phyloP scores from a whole-genome alignment of 768 basidiomycete species.

The Mycena alexandri region DNA sequence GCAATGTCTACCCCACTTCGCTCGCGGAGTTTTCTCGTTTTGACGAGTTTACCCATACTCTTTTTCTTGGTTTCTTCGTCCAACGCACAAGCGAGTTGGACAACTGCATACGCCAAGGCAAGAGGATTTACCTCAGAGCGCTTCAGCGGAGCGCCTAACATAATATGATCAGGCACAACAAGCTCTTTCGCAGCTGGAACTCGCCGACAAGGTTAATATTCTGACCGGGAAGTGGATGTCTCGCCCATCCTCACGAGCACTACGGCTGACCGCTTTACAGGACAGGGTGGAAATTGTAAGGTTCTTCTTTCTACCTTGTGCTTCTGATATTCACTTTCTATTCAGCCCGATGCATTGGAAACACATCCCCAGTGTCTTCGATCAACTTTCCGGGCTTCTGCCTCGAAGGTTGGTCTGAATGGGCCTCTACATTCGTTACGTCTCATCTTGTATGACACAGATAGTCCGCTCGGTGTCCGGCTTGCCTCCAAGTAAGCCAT shows the following conservation, averaged over 20 bases:
- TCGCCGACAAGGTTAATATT: slow-evolving; percentile 31
- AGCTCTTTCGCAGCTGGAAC: slow-evolving; percentile 13
- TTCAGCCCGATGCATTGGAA: slow-evolving; percentile 44
- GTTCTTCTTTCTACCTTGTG: neutral
- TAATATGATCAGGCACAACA: slow-evolving; percentile 8
- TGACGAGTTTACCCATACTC: neutral
- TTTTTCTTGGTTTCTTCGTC: slow-evolving; percentile 1
- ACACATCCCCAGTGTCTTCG: slow-evolving; percentile 43
- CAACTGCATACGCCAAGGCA: slow-evolving; percentile 51
- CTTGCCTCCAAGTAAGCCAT: slow-evolving; percentile 37
- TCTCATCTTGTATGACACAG: neutral
- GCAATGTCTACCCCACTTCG: neutral
- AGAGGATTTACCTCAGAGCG: neutral
- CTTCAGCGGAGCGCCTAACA: neutral
- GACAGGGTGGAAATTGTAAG: slow-evolving; percentile 21
- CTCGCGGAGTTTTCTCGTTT: no score
- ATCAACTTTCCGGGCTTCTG: slow-evolving; percentile 48
- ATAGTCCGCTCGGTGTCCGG: slow-evolving; percentile 47
- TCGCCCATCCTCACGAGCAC: neutral
- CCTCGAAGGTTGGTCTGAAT: slow-evolving; percentile 41
- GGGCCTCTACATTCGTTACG: neutral
- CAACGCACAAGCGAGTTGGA: slow-evolving; percentile 41
- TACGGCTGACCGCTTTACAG: neutral
- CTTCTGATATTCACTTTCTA: neutral
- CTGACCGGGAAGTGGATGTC: slow-evolving; percentile 5